phyloP scores from a whole-genome alignment of 805 yeast species.

The Kodamaea lidongshanica region DNA sequence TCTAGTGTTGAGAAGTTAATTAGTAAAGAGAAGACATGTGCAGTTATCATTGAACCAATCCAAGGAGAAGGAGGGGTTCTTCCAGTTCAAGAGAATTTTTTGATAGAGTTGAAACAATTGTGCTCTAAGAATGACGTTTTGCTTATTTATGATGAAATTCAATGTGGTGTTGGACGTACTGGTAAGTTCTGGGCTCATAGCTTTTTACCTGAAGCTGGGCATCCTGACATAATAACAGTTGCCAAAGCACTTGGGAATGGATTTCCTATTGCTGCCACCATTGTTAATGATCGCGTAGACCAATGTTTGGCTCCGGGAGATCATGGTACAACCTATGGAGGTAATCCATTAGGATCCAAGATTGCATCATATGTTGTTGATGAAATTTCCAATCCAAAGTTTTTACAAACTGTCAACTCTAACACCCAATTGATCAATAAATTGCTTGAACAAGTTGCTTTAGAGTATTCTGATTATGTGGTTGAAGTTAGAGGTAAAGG shows the following conservation, averaged over 20 bases:
- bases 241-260: conserved; percentile 98
- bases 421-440: conserved; percentile 54
- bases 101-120: conserved; percentile 56
- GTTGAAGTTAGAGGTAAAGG: conserved; percentile 83
- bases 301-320: conserved; percentile 76
- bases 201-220: conserved; percentile 67
- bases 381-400: conserved; percentile 53
- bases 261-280: conserved; percentile 90
- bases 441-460: conserved; percentile 45
- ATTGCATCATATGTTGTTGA: conserved; percentile 73
- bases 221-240: conserved; percentile 89
- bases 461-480: conserved; percentile 55
- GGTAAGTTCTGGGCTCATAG: conserved; percentile 93
- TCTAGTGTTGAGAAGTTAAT: conserved; percentile 52
- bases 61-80: conserved; percentile 98
- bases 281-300: conserved; percentile 78
- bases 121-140: conserved; percentile 67
- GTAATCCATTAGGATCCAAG: conserved; percentile 87
- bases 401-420: conserved; percentile 53
- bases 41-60: conserved; percentile 91
- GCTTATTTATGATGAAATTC: conserved; percentile 91
- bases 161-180: conserved; percentile 91
- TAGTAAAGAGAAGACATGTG: conserved; percentile 63
- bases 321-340: conserved; percentile 97
- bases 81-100: conserved; percentile 57